Evolutionary conservation across 2,329 filamentous ascomycete genomes (phyloP).

Genomic region (Xylariomycetidae sp.): DNA sequence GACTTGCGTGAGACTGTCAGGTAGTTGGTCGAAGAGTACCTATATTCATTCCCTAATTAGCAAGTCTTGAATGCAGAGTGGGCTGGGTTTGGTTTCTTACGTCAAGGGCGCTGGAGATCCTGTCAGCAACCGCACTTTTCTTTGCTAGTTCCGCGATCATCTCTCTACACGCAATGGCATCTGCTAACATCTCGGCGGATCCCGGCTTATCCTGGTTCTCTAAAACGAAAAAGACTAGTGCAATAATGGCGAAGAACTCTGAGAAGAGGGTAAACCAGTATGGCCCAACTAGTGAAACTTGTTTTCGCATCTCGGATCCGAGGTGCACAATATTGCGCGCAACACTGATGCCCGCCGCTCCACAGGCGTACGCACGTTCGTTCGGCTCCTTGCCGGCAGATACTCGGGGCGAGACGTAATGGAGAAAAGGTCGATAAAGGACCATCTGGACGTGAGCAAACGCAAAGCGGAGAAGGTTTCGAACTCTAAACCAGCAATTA

Average conservation of each 20-base stretch:
- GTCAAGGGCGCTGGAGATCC: conserved; percentile 72
- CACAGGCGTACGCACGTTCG: conserved; percentile 73
- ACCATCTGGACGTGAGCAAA: conserved; percentile 81
- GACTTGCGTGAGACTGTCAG: conserved; percentile 60
- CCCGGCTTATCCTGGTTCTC: conserved; percentile 74
- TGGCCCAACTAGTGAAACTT: conserved; percentile 70
- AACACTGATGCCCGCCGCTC: conserved; percentile 57
- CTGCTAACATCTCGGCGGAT: conserved; percentile 74
- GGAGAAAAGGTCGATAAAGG: conserved; percentile 76
- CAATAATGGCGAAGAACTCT: conserved; percentile 76
- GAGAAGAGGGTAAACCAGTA: conserved; percentile 88
- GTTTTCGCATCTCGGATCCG: conserved; percentile 70
- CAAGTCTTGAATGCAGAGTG: conserved; percentile 9
- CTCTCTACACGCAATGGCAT: conserved; percentile 79
- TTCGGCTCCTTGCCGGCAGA: conserved; percentile 57
- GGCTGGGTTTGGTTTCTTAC: conserved; percentile 44
- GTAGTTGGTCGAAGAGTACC: conserved; percentile 80
- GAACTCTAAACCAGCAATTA: conserved; percentile 41
- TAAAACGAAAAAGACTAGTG: conserved; percentile 72
- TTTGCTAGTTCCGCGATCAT: conserved; percentile 75
- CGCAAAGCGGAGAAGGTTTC: conserved; percentile 72
- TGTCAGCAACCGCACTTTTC: conserved; percentile 82
- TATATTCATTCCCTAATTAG: conserved; percentile 31
- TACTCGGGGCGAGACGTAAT: conserved; percentile 69
- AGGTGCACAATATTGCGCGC: conserved; percentile 75